phyloP scores from a whole-genome alignment of 768 basidiomycete genomes.

The Auriscalpium microsporum region DNA sequence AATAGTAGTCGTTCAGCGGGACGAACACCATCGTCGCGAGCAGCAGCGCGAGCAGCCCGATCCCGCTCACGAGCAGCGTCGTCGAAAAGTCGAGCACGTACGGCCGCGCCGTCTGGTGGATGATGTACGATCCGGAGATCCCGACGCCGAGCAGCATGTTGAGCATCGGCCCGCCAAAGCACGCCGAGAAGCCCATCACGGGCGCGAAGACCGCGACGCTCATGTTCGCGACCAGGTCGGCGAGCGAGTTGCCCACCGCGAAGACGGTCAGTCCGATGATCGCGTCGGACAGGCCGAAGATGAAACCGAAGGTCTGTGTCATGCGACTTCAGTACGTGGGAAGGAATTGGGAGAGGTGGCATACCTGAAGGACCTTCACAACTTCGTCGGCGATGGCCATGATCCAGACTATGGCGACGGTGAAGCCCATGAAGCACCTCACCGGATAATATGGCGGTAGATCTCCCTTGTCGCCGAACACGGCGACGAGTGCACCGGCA shows the following conservation, averaged over 20 bases:
- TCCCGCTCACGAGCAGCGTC: constrained; percentile 75
- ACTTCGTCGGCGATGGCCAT: constrained; percentile 98
- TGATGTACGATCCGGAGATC: constrained; percentile 83
- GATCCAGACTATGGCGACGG: constrained; percentile 91
- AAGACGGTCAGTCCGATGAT: constrained; percentile 97
- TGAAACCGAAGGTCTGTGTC: constrained; percentile 77
- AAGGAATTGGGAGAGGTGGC: neutral
- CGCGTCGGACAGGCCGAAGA: constrained; percentile 93
- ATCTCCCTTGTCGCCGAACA: constrained; percentile 52
- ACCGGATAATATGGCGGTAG: constrained; percentile 51
- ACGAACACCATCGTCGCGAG: constrained; percentile 73
- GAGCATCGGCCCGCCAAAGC: constrained; percentile 89
- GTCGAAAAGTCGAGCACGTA: constrained; percentile 72
- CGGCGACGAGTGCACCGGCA: constrained; percentile 44
- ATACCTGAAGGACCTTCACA: constrained; percentile 79
- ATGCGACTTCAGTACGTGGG: neutral
- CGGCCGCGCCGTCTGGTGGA: constrained; percentile 50
- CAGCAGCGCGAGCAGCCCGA: constrained; percentile 75
- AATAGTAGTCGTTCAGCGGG: constrained; percentile 73
- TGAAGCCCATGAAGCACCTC: constrained; percentile 86
- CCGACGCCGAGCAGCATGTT: constrained; percentile 90
- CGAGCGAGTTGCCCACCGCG: constrained; percentile 91
- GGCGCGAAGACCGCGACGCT: constrained; percentile 91
- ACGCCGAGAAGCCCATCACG: constrained; percentile 93
- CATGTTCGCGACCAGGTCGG: constrained; percentile 95